Evolutionary conservation across 306 rosid genomes (phyloP), one percentile per base, ranked within the genome.

Genomic region (Betula pendula): DNA sequence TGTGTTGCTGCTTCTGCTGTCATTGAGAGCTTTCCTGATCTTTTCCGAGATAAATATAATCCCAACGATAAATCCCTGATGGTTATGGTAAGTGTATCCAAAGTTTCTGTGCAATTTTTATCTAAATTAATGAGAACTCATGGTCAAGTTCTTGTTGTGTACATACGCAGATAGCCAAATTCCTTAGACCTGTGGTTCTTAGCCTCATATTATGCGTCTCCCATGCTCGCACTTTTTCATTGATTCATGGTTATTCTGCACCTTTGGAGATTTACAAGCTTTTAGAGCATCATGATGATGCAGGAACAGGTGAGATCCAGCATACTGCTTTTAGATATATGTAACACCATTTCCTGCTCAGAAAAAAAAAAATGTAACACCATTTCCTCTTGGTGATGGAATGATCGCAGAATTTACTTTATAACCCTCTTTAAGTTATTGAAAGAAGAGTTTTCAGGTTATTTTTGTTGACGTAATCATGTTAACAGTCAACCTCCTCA

Each of bases 1-100:
- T 96, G 99, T 76, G 87, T 92, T 76, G 94, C 99, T 84, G 98
- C 99, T 81, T 87, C 99, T 35, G 98, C 99, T 73, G 97, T 92
- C 82, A 92, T 96, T 49, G 98, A 96, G 86, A 92, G 93, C 81
- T 89, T 92, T 82, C 99, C 98, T 52, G 99, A 96, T 82, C 70
- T 96, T 77, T 92, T 96, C 76, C 82, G 82, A 70, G 87, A 86
- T 77, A 87, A 83, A 83, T 88, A 96, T 86, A 75, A 88, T 87
- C 77, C 96, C 38, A 1, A 40, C 2, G 80, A 75, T 22, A 77
- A 35, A 65, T 84, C 87, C 66, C 10, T 88, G 73, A 19, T 77
- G 43, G 92, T 92, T 70, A 75, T 56, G 85, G 99, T 91, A 80
- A 83, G 91, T 56, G 56, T 69, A 47, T 69, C 68, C 16, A 65